Conservation (phyloP, 2,329 filamentous ascomycete genomes). For the Fusarium agapanthi region DNA sequence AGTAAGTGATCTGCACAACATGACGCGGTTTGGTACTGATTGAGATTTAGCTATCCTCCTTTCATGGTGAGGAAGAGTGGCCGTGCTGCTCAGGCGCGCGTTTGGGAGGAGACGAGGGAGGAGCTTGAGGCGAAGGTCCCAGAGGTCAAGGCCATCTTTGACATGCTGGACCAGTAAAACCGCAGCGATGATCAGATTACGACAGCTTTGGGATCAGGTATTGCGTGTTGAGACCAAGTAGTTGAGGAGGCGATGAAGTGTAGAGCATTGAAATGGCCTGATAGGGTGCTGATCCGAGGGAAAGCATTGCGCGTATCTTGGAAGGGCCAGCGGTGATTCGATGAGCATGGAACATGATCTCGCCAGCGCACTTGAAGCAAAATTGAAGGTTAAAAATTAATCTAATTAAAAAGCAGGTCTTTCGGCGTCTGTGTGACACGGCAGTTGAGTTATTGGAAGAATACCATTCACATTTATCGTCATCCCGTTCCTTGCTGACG, state of each 20-base stretch:
- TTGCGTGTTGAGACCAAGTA: not conserved
- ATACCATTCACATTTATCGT: not conserved
- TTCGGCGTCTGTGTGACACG: not conserved
- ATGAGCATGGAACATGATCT: not conserved
- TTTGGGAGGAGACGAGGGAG: conserved; percentile 37
- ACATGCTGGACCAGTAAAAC: conserved; percentile 22
- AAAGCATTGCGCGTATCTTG: not conserved
- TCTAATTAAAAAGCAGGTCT: not conserved
- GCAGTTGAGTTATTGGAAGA: not conserved
- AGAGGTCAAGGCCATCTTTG: conserved; percentile 37
- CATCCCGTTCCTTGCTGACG: not conserved
- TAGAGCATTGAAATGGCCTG: too few species aligned
- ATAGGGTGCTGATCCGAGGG: not conserved
- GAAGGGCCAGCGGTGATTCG: not conserved
- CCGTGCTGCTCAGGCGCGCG: conserved; percentile 31
- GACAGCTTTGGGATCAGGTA: not conserved
- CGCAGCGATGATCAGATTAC: not conserved
- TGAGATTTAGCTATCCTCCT: conserved; percentile 44
- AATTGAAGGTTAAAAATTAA: not conserved
- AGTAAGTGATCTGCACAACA: conserved; percentile 35
- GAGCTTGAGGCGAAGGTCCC: conserved; percentile 39
- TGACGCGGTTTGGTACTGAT: not conserved
- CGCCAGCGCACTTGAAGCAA: not conserved
- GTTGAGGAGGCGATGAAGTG: not conserved
- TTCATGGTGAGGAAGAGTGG: conserved; percentile 47